Evolutionary conservation across 331 rosid species (phyloP).

Genomic region (Saraca asoca): DNA sequence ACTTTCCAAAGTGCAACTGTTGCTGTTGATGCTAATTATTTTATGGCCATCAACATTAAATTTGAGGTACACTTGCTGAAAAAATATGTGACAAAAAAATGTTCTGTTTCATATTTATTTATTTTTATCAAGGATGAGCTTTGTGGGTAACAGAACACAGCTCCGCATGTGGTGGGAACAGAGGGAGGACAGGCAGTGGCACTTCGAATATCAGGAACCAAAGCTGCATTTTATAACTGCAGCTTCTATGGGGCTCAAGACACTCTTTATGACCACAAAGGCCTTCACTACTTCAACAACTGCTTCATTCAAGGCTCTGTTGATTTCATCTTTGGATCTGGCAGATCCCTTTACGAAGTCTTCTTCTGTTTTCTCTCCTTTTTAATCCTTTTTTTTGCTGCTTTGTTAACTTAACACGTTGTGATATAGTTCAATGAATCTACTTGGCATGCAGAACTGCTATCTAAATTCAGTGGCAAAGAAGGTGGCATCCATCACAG

Average conservation of each 20-base stretch:
- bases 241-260: conserved; percentile 70
- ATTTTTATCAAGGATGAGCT: background rate
- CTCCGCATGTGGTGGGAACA: conserved; percentile 47
- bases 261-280: conserved; percentile 73
- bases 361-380: too few relatives aligned
- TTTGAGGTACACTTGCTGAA: conserved; percentile 55
- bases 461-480: conserved; percentile 52
- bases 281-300: conserved; percentile 69
- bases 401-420: background rate
- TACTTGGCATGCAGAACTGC: conserved; percentile 49
- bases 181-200: conserved; percentile 66
- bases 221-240: conserved; percentile 68
- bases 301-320: conserved; percentile 75
- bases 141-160: conserved; percentile 56
- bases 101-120: too few relatives aligned
- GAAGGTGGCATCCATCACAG: conserved; percentile 67
- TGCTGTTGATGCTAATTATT: conserved; percentile 61
- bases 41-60: conserved; percentile 64
- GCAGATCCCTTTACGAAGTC: conserved; percentile 69
- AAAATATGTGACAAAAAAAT: too few relatives aligned
- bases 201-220: conserved; percentile 61
- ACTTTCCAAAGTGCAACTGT: conserved; percentile 72
- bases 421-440: background rate
- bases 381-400: too few relatives aligned
- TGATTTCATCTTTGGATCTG: conserved; percentile 75